These are phyloP conservation scores for Phylloporus rhodoxanthus DNA, from an alignment of 768 basidiomycete genomes.

Conservation along the genomic window DNA sequence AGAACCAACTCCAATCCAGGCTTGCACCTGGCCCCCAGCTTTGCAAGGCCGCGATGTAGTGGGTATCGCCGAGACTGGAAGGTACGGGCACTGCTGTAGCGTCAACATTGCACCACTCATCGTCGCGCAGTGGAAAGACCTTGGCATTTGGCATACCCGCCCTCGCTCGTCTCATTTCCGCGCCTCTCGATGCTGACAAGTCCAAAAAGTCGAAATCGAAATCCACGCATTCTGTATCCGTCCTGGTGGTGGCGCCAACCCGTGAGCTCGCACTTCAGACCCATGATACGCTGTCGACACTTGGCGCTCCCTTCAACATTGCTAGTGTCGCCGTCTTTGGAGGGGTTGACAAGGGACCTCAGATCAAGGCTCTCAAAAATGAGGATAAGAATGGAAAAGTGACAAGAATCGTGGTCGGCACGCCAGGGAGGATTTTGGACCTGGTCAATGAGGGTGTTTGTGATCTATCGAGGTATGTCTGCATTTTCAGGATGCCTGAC, in stretches of 20 bases:
- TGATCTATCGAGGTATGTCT: slow-evolving; percentile 66
- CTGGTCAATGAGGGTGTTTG: slow-evolving; percentile 82
- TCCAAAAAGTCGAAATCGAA: slow-evolving; percentile 27
- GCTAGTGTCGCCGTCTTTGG: slow-evolving; percentile 87
- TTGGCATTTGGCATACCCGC: slow-evolving; percentile 94
- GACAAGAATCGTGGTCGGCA: slow-evolving; percentile 86
- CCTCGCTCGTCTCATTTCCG: slow-evolving; percentile 55
- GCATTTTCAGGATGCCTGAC: neutral
- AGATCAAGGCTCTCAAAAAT: slow-evolving; percentile 63
- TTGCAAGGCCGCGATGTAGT: slow-evolving; percentile 81
- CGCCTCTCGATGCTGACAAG: slow-evolving; percentile 21
- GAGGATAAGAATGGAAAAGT: slow-evolving; percentile 42
- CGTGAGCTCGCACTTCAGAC: slow-evolving; percentile 96
- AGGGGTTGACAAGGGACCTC: slow-evolving; percentile 86
- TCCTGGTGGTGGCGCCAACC: slow-evolving; percentile 88
- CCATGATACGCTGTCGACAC: slow-evolving; percentile 68
- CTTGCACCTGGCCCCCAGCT: slow-evolving; percentile 89
- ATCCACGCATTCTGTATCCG: slow-evolving; percentile 37
- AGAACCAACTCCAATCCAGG: slow-evolving; percentile 92
- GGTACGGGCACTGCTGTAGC: slow-evolving; percentile 33
- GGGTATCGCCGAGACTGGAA: slow-evolving; percentile 95
- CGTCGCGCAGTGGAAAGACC: slow-evolving; percentile 74
- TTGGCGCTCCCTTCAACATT: slow-evolving; percentile 72
- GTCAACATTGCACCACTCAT: neutral
- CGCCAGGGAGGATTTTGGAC: slow-evolving; percentile 90